These are phyloP conservation scores for Neurospora sp. DNA, from an alignment of 495 filamentous ascomycete genomes.

Conservation along the genomic window DNA sequence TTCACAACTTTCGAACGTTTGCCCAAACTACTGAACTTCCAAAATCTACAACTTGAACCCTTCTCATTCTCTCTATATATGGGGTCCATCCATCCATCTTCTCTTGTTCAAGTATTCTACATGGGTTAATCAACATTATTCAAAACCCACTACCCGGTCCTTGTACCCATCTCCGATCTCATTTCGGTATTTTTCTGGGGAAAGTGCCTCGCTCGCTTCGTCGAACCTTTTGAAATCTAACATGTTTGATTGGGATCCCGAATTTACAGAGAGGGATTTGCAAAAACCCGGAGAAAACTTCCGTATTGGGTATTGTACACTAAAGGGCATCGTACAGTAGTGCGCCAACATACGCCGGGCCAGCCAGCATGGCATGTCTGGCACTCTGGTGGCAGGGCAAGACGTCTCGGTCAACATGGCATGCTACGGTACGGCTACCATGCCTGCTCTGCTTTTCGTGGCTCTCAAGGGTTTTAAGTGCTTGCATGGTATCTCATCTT, in stretches of 20 bases:
- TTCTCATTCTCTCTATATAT: too few relatives aligned
- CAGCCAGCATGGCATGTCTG: background rate
- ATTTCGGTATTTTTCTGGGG: background rate
- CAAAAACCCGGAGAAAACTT: background rate
- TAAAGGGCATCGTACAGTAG: background rate
- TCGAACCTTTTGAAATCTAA: background rate
- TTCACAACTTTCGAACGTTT: too few relatives aligned
- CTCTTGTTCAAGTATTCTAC: background rate
- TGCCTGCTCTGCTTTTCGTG: background rate
- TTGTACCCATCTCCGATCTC: background rate
- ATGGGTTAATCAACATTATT: background rate
- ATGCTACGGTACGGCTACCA: background rate
- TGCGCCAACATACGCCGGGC: background rate
- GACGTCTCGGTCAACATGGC: background rate
- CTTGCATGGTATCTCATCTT: background rate
- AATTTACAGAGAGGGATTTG: background rate
- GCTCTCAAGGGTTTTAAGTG: background rate
- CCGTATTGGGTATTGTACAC: background rate
- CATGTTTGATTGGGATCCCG: background rate
- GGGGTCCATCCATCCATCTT: background rate
- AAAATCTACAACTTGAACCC: too few relatives aligned
- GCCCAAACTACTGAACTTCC: too few relatives aligned
- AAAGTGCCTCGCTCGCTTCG: background rate
- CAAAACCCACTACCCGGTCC: background rate
- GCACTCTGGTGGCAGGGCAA: background rate